Evolutionary conservation across 192 early-diverging fungal species (phyloP).

Genomic region (Kappamyces sp.): DNA sequence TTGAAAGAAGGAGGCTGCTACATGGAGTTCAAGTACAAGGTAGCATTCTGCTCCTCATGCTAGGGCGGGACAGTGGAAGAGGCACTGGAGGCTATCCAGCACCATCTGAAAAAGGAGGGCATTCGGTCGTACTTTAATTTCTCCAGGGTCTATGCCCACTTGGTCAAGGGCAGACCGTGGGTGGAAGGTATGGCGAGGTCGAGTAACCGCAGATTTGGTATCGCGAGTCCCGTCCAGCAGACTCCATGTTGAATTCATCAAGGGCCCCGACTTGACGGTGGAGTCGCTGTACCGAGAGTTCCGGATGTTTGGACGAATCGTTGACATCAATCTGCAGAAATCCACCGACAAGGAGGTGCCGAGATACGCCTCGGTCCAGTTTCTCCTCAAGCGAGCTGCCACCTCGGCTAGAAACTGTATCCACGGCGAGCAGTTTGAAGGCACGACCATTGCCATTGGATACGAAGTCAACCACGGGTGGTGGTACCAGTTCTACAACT

Average conservation of each 20-base stretch:
- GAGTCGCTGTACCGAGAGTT: conserved; percentile 42
- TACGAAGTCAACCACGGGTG: conserved; percentile 44
- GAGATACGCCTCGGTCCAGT: conserved; percentile 75
- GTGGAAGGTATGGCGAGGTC: conserved; percentile 23
- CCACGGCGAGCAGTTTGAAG: conserved; percentile 70
- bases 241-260: conserved; percentile 60
- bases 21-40: conserved; percentile 29
- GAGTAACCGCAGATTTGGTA: conserved; percentile 26
- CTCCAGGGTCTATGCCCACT: conserved; percentile 31
- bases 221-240: conserved; percentile 34
- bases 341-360: conserved; percentile 66
- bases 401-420: conserved; percentile 89
- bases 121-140: conserved; percentile 65
- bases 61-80: conserved; percentile 35
- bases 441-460: conserved; percentile 44
- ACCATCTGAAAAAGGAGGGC: conserved; percentile 48
- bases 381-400: conserved; percentile 69
- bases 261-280: conserved; percentile 61
- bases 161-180: conserved; percentile 34
- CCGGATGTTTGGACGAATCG: conserved; percentile 74
- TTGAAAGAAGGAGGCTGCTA: conserved; percentile 25
- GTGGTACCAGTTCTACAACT: conserved; percentile 71
- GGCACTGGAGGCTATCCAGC: conserved; percentile 38
- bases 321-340: conserved; percentile 67
- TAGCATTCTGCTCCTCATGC: conserved; percentile 33